Base-by-base conservation (phyloP, 2,329 filamentous ascomycete species). In the Penicillium polonicum region DNA sequence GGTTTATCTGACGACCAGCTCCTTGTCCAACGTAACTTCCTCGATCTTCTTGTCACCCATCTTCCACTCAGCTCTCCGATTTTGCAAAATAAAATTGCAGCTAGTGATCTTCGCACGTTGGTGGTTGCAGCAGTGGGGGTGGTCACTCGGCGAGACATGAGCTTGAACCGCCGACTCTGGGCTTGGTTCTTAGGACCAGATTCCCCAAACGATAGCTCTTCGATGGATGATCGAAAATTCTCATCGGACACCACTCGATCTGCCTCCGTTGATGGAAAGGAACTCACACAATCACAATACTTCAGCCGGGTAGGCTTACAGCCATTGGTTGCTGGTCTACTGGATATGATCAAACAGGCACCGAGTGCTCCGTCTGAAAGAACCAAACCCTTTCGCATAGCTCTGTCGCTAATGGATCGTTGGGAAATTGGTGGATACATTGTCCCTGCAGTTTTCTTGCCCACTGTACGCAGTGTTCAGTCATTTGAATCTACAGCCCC, bases 391-490 rank as follows among this genome's bases (percentile, higher is more conserved):
- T 97, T 96, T 70, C 87, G 92, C 56, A 91, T 97, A 61, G 95
- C 92, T 68, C 82, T 97, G 2, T 97, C 95, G 17, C 80, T 99
- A 52, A 97, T 99, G 94, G 94, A 99, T 75, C 87, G 92, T 58
- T 97, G 92, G 92, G 94, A 99, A 72, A 93, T 99, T 63, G 94
- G 94, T 31, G 91, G 91, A 1, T 81, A 93, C 19, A 87, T 99
- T 46, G 88, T 97, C 2, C 90, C 92, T 0, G 88, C 91, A 60
- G 85, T 97, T 15, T 97, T 99, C 69, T 80, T 97, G 15, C 90
- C 92, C 4, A 87, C 93, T 27, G 85, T 99, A 66, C 83, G 88
- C 70, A 95, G 88, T 66, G 88, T 96, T 38, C 86, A 88, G 63
- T 78, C 81, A 45, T 97, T 92, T 76, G 88, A 92, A 73, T 77